Percentiles rank a stretch among this genome's conserved stretches.
phyloP scores from a whole-genome alignment of 306 rosid genomes.

The Corylus americana region DNA sequence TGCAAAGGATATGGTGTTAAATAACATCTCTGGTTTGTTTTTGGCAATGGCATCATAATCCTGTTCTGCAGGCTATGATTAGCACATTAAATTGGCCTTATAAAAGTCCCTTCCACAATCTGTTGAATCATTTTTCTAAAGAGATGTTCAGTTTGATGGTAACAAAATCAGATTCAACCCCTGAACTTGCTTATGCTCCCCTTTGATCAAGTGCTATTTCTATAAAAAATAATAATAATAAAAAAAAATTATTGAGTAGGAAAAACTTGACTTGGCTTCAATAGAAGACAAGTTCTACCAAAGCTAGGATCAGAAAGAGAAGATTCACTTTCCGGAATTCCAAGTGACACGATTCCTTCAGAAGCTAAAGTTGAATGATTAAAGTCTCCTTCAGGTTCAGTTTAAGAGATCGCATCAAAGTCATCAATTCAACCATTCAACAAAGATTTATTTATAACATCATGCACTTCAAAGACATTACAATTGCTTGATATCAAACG shows the following conservation, averaged over 20 bases:
- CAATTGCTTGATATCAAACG: neutral
- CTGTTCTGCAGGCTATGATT: neutral
- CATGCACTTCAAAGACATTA: neutral
- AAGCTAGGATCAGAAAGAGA: no score
- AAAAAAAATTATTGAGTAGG: no score
- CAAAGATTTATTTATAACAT: neutral
- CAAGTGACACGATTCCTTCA: no score
- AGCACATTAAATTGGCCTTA: neutral
- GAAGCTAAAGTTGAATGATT: no score
- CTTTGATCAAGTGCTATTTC: no score
- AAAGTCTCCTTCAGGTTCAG: no score
- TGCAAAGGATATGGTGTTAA: neutral
- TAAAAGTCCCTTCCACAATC: neutral
- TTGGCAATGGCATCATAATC: neutral
- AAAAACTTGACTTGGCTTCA: no score
- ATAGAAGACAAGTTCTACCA: no score
- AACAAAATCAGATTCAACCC: neutral
- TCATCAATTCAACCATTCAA: no score
- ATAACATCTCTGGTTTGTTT: neutral
- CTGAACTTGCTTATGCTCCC: neutral
- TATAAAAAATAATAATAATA: no score
- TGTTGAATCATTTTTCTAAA: neutral
- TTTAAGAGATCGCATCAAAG: no score
- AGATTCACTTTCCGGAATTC: no score
- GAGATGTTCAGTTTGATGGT: neutral